These are phyloP conservation scores for Russula ochroleuca DNA, from an alignment of 768 basidiomycete genomes.

Conservation along the genomic window DNA sequence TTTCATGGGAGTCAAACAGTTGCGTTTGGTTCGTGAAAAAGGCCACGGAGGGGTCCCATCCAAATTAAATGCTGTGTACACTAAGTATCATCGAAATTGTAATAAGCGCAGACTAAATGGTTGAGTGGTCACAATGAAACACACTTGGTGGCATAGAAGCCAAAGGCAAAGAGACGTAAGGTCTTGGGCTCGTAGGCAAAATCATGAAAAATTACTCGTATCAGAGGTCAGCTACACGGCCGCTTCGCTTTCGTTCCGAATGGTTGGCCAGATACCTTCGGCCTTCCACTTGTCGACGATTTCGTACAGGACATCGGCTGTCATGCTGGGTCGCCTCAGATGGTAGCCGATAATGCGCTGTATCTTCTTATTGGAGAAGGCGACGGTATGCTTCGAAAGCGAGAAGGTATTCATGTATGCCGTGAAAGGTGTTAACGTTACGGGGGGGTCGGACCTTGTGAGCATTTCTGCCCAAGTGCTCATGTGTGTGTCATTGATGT, in stretches of 20 bases:
- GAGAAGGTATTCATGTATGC: slow-evolving; percentile 77
- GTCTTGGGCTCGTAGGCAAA: slow-evolving; percentile 16
- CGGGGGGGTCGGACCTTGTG: slow-evolving; percentile 60
- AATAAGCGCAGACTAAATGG: slow-evolving; percentile 11
- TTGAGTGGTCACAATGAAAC: background rate
- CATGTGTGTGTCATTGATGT: slow-evolving; percentile 83
- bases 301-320: slow-evolving; percentile 57
- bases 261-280: slow-evolving; percentile 51
- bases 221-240: slow-evolving; percentile 11
- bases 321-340: slow-evolving; percentile 58
- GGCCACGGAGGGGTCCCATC: background rate
- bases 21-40: slow-evolving; percentile 52
- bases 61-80: slow-evolving; percentile 20
- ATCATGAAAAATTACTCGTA: slow-evolving; percentile 21
- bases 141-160: background rate
- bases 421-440: slow-evolving; percentile 64
- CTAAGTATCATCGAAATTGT: slow-evolving; percentile 20
- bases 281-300: slow-evolving; percentile 77
- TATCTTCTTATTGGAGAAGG: slow-evolving; percentile 67
- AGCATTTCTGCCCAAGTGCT: slow-evolving; percentile 82
- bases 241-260: slow-evolving; percentile 19
- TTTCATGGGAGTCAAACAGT: slow-evolving; percentile 59
- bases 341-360: slow-evolving; percentile 68
- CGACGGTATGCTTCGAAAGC: slow-evolving; percentile 64
- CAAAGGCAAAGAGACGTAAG: slow-evolving; percentile 11